Base-by-base conservation (phyloP, 2,329 filamentous ascomycete species). In the Annulohypoxylon truncatum region DNA sequence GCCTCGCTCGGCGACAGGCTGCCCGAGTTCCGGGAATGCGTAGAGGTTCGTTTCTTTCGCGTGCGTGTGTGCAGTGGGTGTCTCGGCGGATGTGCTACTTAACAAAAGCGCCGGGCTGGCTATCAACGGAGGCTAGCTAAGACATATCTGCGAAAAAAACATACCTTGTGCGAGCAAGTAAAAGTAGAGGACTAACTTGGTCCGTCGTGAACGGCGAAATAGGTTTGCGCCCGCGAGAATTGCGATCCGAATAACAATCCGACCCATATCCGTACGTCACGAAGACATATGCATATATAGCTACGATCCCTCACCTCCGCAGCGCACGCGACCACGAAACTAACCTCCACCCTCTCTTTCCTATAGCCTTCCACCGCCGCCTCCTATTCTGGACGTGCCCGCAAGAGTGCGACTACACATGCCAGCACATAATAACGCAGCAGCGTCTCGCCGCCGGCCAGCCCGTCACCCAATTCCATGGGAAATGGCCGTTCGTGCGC, bases 401-500 rank as follows among this genome's bases (percentile, higher is more conserved):
- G 67, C 85, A 92, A 76, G 95, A 99, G 86, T 99, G 96, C 88
- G 94, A 99, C 84, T 97, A 99, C 83, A 91, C 92, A 66, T 99
- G 96, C 84, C 96, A 99, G 79, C 95, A 97, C 84, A 91, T 97
- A 78, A 85, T 96, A 65, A 98, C 96, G 61, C 81, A 87, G 72
- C 81, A 82, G 63, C 93, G 95, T 69, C 81, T 94, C 70, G 82
- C 87, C 24, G 83, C 86, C 68, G 86, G 88, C 65, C 87, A 88
- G 28, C 86, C 89, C 9, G 80, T 97, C 52, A 90, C 95, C 61
- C 96, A 99, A 81, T 99, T 94, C 84, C 94, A 99, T 82, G 96
- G 96, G 29, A 99, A 99, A 86, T 99, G 96, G 96, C 96, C 96
- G 38, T 99, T 99, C 82, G 85, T 90, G 79, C 92, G 96, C 71